A percentile compares a stretch with the other conserved stretches of the same genome.
phyloP scores from a whole-genome alignment of 495 filamentous ascomycete species.

The Stereocaulon alpinum region DNA sequence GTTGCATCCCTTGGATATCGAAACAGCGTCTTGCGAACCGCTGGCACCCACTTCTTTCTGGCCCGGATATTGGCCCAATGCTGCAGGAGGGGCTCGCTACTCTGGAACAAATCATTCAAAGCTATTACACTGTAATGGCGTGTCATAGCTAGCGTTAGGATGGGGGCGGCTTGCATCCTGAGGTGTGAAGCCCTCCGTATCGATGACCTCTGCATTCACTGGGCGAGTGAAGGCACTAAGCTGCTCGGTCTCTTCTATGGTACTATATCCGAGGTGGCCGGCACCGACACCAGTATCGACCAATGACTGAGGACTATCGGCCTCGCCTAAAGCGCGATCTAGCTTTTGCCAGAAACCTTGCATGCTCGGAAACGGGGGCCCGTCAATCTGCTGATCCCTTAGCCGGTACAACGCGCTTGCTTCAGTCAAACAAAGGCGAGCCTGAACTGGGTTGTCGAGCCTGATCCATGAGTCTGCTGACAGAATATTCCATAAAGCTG shows the following conservation, averaged over 20 bases:
- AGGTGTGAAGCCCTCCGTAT: slow-evolving; percentile 11
- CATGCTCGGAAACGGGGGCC: slow-evolving; percentile 17
- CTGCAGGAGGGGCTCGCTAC: not conserved
- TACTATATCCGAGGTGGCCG: not conserved
- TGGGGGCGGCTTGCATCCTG: slow-evolving; percentile 3
- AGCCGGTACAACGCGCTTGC: slow-evolving; percentile 11
- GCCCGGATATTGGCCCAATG: not conserved
- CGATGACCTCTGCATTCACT: not conserved
- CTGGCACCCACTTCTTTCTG: not conserved
- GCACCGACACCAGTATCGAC: not conserved
- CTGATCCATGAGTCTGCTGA: slow-evolving; percentile 74
- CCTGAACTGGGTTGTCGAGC: slow-evolving; percentile 27
- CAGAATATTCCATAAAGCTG: slow-evolving; percentile 80
- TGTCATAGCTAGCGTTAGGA: slow-evolving; percentile 15
- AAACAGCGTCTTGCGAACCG: not conserved
- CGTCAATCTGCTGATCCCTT: not conserved
- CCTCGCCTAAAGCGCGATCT: not conserved
- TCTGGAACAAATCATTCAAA: not conserved
- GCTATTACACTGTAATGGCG: slow-evolving; percentile 18
- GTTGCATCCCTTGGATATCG: not conserved
- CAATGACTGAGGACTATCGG: not conserved
- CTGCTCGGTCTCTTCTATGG: not conserved
- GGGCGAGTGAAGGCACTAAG: slow-evolving; percentile 1
- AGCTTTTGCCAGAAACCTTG: slow-evolving; percentile 14
- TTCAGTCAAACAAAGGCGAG: slow-evolving; percentile 6